These are phyloP conservation scores for Pestalotiopsis sp. DNA, from an alignment of 2,329 filamentous ascomycete species.

Conservation along the genomic window DNA sequence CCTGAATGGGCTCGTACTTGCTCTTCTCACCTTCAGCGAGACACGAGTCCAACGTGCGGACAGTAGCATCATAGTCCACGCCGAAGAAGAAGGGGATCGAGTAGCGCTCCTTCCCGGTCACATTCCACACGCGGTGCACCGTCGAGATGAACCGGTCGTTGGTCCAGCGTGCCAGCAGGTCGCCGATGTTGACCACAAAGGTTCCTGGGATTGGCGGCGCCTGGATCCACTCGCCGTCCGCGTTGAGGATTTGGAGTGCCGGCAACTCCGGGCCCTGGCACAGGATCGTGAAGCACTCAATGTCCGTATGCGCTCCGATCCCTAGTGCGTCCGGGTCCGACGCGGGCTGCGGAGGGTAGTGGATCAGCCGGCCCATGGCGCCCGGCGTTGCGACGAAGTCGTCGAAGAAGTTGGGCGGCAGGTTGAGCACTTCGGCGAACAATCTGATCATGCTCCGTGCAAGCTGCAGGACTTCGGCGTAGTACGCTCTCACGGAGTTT, in stretches of 20 bases:
- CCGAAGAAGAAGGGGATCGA: constrained; percentile 13
- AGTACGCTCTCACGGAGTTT: background rate
- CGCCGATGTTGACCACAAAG: constrained; percentile 11
- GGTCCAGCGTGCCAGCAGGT: constrained; percentile 1
- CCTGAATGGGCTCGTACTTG: constrained; percentile 2
- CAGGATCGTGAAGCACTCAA: constrained; percentile 20
- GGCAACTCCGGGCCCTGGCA: constrained; percentile 11
- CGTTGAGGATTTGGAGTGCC: constrained; percentile 16
- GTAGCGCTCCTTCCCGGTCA: constrained; percentile 3
- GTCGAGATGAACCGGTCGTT: constrained; percentile 12
- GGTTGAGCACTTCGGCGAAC: background rate
- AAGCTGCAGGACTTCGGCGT: background rate
- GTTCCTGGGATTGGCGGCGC: constrained; percentile 16
- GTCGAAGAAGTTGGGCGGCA: background rate
- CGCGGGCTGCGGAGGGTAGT: constrained; percentile 19
- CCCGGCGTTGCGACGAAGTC: constrained; percentile 8
- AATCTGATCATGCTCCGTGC: background rate
- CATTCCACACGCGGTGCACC: constrained; percentile 8
- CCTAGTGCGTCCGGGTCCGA: constrained; percentile 12
- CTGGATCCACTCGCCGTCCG: constrained; percentile 19
- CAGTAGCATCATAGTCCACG: background rate
- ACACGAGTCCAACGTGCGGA: background rate
- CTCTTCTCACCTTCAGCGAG: background rate
- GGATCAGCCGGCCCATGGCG: constrained; percentile 13
- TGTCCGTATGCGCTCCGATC: constrained; percentile 19